Evolutionary conservation across 1,284 basidiomycete species (phyloP).

Genomic region (Malassezia yamatoensis): DNA sequence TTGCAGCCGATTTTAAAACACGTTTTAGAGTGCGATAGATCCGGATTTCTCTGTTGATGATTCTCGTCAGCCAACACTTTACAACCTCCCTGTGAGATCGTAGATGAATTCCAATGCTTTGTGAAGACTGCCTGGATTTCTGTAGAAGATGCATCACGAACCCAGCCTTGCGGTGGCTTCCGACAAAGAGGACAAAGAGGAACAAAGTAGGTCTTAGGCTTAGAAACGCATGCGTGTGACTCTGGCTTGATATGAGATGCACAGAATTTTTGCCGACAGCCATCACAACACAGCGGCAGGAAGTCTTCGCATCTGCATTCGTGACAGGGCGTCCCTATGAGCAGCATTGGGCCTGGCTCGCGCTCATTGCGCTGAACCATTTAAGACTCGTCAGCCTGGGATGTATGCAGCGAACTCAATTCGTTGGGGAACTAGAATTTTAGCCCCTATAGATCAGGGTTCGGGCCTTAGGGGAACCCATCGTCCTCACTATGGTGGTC

Average conservation of each 20-base stretch:
- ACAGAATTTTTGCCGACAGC: conserved; percentile 10
- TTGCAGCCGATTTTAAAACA: not conserved
- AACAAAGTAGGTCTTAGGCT: conserved; percentile 1
- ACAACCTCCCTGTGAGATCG: conserved; percentile 7
- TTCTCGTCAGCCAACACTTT: not conserved
- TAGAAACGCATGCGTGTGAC: not conserved
- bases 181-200: conserved; percentile 12
- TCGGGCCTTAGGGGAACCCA: too few relatives aligned
- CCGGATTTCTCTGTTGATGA: too few relatives aligned
- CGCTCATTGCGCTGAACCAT: not conserved
- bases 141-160: not conserved
- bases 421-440: not conserved
- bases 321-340: conserved; percentile 15
- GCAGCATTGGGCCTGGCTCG: conserved; percentile 11
- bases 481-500: not conserved
- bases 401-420: not conserved
- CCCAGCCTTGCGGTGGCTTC: conserved; percentile 13
- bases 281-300: conserved; percentile 10
- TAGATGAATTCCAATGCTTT: conserved; percentile 2
- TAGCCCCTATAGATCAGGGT: too few relatives aligned
- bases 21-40: too few relatives aligned
- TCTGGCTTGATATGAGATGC: conserved; percentile 8
- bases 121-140: not conserved
- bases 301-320: conserved; percentile 15
- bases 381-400: not conserved